phyloP scores from a whole-genome alignment of 495 filamentous ascomycete genomes.

The Penicillium canariense region DNA sequence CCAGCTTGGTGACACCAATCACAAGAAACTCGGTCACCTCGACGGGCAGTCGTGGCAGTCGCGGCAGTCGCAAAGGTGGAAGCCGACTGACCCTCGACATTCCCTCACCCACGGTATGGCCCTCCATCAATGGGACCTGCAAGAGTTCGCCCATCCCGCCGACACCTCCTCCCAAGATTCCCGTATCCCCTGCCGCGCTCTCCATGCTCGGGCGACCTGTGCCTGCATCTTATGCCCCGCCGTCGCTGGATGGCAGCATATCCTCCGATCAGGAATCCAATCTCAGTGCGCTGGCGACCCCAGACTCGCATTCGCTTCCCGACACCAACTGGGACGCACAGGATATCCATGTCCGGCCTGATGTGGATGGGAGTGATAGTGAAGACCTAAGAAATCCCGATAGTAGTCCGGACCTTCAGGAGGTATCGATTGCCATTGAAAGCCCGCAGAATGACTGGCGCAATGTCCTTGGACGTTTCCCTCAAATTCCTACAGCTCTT shows the following conservation, averaged over 20 bases:
- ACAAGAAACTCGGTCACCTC: slow-evolving; percentile 40
- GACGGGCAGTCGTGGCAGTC: slow-evolving; percentile 27
- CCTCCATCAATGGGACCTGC: slow-evolving; percentile 49
- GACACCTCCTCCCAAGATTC: slow-evolving; percentile 71
- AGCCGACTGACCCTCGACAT: slow-evolving; percentile 68
- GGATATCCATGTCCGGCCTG: slow-evolving; percentile 36
- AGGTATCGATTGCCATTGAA: slow-evolving; percentile 39
- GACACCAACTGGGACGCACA: slow-evolving; percentile 43
- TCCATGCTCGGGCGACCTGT: slow-evolving; percentile 64
- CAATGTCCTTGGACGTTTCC: slow-evolving; percentile 39
- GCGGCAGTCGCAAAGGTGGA: slow-evolving; percentile 40
- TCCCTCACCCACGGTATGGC: slow-evolving; percentile 61
- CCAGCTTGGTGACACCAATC: slow-evolving; percentile 39
- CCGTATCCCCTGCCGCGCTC: slow-evolving; percentile 71
- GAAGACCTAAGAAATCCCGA: slow-evolving; percentile 14
- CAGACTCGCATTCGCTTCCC: slow-evolving; percentile 60
- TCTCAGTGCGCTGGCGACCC: slow-evolving; percentile 77
- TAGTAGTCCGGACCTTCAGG: slow-evolving; percentile 20
- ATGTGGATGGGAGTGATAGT: slow-evolving; percentile 27
- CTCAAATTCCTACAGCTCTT: slow-evolving; percentile 27
- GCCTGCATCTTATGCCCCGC: slow-evolving; percentile 73
- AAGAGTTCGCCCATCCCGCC: slow-evolving; percentile 69
- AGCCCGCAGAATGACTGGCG: slow-evolving; percentile 37
- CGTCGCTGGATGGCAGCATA: slow-evolving; percentile 84
- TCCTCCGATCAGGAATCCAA: slow-evolving; percentile 80